phyloP scores from a whole-genome alignment of 2,329 filamentous ascomycete species.

The Cryphonectria naterciae region DNA sequence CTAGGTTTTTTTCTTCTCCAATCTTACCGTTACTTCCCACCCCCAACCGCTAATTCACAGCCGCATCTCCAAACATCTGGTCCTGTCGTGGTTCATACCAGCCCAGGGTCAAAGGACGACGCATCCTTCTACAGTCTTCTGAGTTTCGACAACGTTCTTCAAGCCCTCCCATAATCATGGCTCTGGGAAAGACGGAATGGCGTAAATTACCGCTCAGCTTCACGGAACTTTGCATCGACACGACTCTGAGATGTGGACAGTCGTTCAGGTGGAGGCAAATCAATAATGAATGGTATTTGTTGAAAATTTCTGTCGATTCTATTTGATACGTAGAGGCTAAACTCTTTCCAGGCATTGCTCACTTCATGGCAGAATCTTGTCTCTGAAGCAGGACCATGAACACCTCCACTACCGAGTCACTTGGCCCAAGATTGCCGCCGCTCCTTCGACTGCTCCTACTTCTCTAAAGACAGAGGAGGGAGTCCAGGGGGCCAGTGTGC shows the following conservation, averaged over 20 bases:
- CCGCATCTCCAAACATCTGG: background rate
- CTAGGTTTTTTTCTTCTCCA: background rate
- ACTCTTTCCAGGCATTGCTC: slow-evolving; percentile 68
- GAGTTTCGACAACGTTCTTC: background rate
- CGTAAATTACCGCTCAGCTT: slow-evolving; percentile 81
- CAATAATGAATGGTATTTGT: slow-evolving; percentile 74
- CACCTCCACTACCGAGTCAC: slow-evolving; percentile 80
- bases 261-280: slow-evolving; percentile 95
- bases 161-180: slow-evolving; percentile 8
- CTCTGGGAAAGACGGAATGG: slow-evolving; percentile 71
- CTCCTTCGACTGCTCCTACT: slow-evolving; percentile 43
- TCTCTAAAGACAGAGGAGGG: slow-evolving; percentile 31
- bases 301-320: background rate
- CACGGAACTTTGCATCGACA: slow-evolving; percentile 90
- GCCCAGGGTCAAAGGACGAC: background rate
- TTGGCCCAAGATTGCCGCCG: slow-evolving; percentile 49
- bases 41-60: background rate
- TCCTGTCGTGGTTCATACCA: background rate
- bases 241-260: slow-evolving; percentile 90
- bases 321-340: slow-evolving; percentile 5
- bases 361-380: slow-evolving; percentile 82
- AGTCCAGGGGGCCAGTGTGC: background rate
- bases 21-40: background rate
- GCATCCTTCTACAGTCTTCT: background rate
- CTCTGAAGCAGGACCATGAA: slow-evolving; percentile 78